phyloP scores from a whole-genome alignment of 2,329 filamentous ascomycete genomes.

The Diaporthe velutina region DNA sequence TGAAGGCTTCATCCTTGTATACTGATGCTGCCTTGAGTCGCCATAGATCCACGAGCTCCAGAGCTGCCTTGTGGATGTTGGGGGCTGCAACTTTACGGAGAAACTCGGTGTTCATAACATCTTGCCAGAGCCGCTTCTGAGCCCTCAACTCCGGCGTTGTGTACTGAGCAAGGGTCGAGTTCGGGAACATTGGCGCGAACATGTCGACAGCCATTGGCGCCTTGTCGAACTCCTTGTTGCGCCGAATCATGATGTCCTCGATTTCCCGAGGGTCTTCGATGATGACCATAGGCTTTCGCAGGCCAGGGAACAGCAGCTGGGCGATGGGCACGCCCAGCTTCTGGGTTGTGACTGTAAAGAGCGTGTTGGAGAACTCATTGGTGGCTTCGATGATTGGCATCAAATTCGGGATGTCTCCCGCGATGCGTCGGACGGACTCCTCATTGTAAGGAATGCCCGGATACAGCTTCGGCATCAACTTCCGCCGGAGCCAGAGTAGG shows the following conservation, averaged over 20 bases:
- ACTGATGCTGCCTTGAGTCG: conserved; percentile 44
- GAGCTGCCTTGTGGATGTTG: conserved; percentile 43
- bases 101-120: conserved; percentile 48
- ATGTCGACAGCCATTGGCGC: conserved; percentile 43
- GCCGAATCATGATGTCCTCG: conserved; percentile 48
- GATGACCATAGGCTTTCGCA: conserved; percentile 42
- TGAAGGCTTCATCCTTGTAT: conserved; percentile 46
- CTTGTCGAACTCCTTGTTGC: conserved; percentile 49
- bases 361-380: conserved; percentile 14
- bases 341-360: conserved; percentile 25
- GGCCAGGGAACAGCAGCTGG: conserved; percentile 44
- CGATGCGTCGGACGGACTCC: not conserved
- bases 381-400: conserved; percentile 4
- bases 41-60: conserved; percentile 48
- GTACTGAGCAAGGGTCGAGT: conserved; percentile 45
- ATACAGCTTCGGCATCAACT: conserved; percentile 16
- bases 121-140: conserved; percentile 50
- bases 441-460: conserved; percentile 18
- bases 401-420: conserved; percentile 10
- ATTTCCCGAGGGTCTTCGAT: conserved; percentile 46
- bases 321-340: conserved; percentile 41
- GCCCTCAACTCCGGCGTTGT: conserved; percentile 44
- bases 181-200: conserved; percentile 46
- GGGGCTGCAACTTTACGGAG: conserved; percentile 47
- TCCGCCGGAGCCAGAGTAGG: not conserved